Evolutionary conservation across 257 asterid species (phyloP).

Genomic region (Nicotiana sylvestris): DNA sequence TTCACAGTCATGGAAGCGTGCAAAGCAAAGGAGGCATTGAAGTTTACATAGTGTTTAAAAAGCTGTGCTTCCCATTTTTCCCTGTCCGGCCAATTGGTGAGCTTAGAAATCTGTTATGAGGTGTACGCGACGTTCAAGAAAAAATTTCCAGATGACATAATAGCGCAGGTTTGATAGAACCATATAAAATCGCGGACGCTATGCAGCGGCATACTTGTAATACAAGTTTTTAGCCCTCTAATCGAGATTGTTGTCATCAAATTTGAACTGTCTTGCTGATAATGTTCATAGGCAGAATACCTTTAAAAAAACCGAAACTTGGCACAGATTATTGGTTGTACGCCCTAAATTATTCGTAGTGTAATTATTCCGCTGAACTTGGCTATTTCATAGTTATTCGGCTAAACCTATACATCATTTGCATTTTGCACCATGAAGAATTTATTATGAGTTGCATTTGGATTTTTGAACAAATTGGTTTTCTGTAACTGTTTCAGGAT

Average conservation of each 20-base stretch:
- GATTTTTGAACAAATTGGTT: background rate
- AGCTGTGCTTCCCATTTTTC: background rate
- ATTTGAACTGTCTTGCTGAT: background rate
- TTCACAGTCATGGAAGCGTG: slow-evolving; percentile 35
- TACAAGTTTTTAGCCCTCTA: background rate
- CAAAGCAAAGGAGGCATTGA: slow-evolving; percentile 39
- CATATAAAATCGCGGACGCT: background rate
- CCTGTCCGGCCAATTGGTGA: background rate
- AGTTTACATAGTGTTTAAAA: background rate
- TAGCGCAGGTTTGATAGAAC: background rate
- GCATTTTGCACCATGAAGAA: background rate
- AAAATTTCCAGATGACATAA: background rate
- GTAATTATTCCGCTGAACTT: no score
- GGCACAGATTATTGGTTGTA: no score
- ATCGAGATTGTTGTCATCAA: background rate
- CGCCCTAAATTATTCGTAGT: no score
- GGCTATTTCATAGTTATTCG: no score
- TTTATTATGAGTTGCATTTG: background rate
- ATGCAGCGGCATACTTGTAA: background rate
- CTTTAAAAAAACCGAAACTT: no score
- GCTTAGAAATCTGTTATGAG: background rate
- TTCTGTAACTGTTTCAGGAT: no score
- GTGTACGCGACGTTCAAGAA: background rate
- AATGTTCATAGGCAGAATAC: background rate
- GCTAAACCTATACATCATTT: background rate